Base-by-base conservation (phyloP, 192 early-diverging fungal genomes). In the Allomyces arbusculus region DNA sequence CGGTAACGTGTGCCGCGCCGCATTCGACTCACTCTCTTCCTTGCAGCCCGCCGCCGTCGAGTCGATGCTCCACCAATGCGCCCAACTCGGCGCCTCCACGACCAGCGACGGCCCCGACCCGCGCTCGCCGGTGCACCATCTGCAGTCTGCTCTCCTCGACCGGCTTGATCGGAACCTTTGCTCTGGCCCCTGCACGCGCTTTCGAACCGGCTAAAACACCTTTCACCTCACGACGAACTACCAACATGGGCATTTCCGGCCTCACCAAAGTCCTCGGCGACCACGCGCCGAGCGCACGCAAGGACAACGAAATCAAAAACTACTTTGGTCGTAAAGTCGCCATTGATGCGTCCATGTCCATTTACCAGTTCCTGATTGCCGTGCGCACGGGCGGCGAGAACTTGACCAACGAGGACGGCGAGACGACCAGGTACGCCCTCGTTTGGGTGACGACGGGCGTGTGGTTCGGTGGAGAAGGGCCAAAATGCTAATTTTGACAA, bases 361-460 rank as follows among this genome's bases (percentile, higher is more conserved):
- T 99, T 62, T 99, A 99, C 73, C 95, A 99, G 79, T 99, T 99
- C 77, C 84, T 99, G 72, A 90, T 99, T 63, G 95, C 94, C 11
- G 94, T 99, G 50, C 82, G 95, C 26, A 75, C 78, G 23, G 94
- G 96, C 65, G 95, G 95, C 1, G 83, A 89, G 76, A 85, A 91
- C 68, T 78, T 99, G 61, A 87, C 86, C 14, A 92, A 90, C 65
- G 88, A 90, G 66, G 79, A 81, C 5, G 95, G 95, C 61, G 90
- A 92, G 68, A 92, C 91, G 0, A 99, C 95, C 22, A 89, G 83
- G 86, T 85, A 75, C 43, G n/a, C n/a, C n/a, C n/a, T n/a, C n/a
- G n/a, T n/a, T n/a, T n/a, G 19, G n/a, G 23, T 50, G 33, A 1
- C 23, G n/a, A 64, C 23, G 24, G 6, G 66, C 28, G 9, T 0